A percentile compares a stretch with the other conserved stretches of the same genome.
Conservation (phyloP, 2,329 filamentous ascomycete genomes). For the Fusarium vanettenii region DNA sequence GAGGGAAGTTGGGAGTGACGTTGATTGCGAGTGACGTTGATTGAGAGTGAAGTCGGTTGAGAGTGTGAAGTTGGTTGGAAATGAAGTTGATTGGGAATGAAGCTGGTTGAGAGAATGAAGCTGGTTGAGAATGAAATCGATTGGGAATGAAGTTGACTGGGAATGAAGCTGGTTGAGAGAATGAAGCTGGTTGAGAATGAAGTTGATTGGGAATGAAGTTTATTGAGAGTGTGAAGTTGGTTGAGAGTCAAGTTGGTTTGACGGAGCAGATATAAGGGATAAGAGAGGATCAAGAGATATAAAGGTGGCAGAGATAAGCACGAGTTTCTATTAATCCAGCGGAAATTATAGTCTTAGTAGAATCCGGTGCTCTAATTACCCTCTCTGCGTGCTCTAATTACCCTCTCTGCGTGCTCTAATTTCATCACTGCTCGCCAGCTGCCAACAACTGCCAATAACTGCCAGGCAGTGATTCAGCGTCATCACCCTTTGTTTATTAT, state of each 20-base stretch:
- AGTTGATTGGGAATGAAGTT: too few species aligned
- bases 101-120: too few species aligned
- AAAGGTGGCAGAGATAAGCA: not conserved
- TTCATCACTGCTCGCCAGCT: not conserved
- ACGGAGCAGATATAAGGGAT: not conserved
- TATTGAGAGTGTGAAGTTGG: not conserved
- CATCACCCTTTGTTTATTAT: not conserved
- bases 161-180: too few species aligned
- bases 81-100: too few species aligned
- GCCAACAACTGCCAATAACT: not conserved
- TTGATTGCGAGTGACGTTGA: too few species aligned
- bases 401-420: not conserved
- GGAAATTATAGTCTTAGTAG: not conserved
- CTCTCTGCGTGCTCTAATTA: not conserved
- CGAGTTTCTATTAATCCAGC: not conserved
- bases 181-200: too few species aligned
- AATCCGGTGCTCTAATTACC: not conserved
- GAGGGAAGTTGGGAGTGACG: not conserved
- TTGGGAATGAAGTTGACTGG: too few species aligned
- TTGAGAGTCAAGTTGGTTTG: not conserved
- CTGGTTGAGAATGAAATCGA: too few species aligned
- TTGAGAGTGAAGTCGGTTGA: too few species aligned
- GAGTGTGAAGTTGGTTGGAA: too few species aligned
- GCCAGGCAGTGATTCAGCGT: not conserved
- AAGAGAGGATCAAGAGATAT: not conserved